These are phyloP conservation scores for Onygenales sp. DNA, from an alignment of 2,329 filamentous ascomycete species.

Conservation along the genomic window DNA sequence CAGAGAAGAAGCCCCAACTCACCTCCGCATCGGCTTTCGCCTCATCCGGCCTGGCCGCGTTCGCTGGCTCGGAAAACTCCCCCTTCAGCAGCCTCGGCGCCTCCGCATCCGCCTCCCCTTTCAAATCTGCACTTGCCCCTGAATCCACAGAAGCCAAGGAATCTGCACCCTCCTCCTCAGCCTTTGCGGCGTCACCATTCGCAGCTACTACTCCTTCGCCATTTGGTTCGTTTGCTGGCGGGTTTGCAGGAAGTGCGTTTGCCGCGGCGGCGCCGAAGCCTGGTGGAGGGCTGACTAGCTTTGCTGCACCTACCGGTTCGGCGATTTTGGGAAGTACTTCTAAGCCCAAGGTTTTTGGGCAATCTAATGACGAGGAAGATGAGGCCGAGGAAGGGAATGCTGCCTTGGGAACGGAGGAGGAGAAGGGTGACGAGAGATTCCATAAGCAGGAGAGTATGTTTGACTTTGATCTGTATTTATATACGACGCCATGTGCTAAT, in stretches of 20 bases:
- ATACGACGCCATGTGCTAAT: constrained; percentile 12
- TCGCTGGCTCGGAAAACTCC: constrained; percentile 52
- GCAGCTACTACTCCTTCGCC: constrained; percentile 22
- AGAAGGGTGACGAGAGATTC: constrained; percentile 41
- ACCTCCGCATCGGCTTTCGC: constrained; percentile 57
- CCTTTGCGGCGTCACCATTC: constrained; percentile 19
- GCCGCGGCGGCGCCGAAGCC: constrained; percentile 34
- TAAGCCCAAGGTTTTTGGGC: constrained; percentile 60
- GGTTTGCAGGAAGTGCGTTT: constrained; percentile 26
- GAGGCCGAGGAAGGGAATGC: constrained; percentile 38
- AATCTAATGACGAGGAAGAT: constrained; percentile 44
- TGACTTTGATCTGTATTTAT: background rate
- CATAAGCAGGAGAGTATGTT: constrained; percentile 56
- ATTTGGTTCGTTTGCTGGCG: constrained; percentile 26
- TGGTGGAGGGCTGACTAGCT: constrained; percentile 50
- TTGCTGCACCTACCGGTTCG: constrained; percentile 53
- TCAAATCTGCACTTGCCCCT: constrained; percentile 20
- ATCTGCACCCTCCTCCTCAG: constrained; percentile 10
- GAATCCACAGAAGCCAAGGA: constrained; percentile 12
- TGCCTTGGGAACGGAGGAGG: constrained; percentile 39
- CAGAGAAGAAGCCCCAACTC: constrained; percentile 18
- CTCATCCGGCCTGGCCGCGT: constrained; percentile 57
- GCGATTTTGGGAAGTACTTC: constrained; percentile 30
- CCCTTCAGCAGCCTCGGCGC: constrained; percentile 51
- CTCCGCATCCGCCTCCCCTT: constrained; percentile 32